A percentile compares a stretch with the other conserved stretches of the same genome.
Evolutionary conservation across 495 filamentous ascomycete species (phyloP).

Genomic region (Penicillium parvum): DNA sequence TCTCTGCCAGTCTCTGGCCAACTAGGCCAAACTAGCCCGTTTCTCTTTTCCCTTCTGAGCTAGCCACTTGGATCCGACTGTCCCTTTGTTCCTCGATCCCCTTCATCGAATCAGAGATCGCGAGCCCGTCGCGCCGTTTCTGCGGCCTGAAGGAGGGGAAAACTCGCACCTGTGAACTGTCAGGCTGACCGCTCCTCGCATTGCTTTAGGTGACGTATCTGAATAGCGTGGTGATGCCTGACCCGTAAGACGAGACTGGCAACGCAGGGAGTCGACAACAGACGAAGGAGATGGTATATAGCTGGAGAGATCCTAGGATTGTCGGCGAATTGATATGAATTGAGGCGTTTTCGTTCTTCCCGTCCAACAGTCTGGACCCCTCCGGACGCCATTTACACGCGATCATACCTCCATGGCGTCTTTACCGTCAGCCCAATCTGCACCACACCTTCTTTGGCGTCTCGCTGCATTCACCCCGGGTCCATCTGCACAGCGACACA

Average conservation of each 20-base stretch:
- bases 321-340: slow-evolving; percentile 5
- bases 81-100: slow-evolving; percentile 17
- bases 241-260: slow-evolving; percentile 24
- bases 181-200: slow-evolving; percentile 27
- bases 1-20: slow-evolving; percentile 3
- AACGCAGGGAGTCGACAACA: no score
- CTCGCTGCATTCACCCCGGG: neutral
- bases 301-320: no score
- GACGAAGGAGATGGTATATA: no score
- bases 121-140: slow-evolving; percentile 2
- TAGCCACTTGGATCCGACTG: slow-evolving; percentile 23
- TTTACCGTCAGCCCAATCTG: neutral
- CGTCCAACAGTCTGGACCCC: no score
- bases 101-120: slow-evolving; percentile 17
- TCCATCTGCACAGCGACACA: no score
- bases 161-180: neutral
- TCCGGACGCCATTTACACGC: neutral
- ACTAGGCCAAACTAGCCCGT: slow-evolving; percentile 13
- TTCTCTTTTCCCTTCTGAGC: slow-evolving; percentile 28
- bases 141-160: slow-evolving; percentile 1
- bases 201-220: slow-evolving; percentile 53
- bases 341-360: neutral
- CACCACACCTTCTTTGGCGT: neutral
- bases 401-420: neutral
- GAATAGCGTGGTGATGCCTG: slow-evolving; percentile 63